A percentile compares a stretch with the other conserved stretches of the same genome.
Evolutionary conservation across 176 grass and related monocot genomes (phyloP).

Genomic region (Musa schizocarpa): DNA sequence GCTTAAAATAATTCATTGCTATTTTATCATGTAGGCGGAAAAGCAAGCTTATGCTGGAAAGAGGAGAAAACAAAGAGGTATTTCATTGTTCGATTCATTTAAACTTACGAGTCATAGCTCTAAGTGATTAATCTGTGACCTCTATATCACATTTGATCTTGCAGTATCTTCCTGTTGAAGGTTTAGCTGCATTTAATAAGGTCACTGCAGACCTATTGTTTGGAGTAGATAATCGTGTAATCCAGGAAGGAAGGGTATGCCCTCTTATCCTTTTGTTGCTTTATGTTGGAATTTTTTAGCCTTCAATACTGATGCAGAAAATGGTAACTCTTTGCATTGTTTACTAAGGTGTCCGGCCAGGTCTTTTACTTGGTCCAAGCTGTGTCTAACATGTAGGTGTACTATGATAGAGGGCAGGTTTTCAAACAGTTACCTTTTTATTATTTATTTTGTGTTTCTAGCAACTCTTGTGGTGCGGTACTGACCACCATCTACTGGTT

Average conservation of each 20-base stretch:
- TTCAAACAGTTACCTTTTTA: too few relatives aligned
- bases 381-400: too few relatives aligned
- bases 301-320: neutral
- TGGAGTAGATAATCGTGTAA: conserved; percentile 67
- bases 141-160: conserved; percentile 24
- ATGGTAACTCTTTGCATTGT: neutral
- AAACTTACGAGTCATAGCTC: neutral
- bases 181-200: conserved; percentile 85
- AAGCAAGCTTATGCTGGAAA: conserved; percentile 82
- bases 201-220: conserved; percentile 75
- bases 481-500: too few relatives aligned
- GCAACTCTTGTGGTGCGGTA: too few relatives aligned
- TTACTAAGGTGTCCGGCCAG: too few relatives aligned
- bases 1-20: conserved; percentile 16
- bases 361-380: too few relatives aligned
- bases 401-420: too few relatives aligned
- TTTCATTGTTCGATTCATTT: conserved; percentile 10
- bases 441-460: too few relatives aligned
- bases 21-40: conserved; percentile 47
- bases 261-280: neutral
- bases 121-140: neutral
- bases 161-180: conserved; percentile 99
- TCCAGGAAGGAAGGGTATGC: conserved; percentile 62
- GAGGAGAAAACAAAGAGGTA: conserved; percentile 97
- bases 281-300: neutral